phyloP scores from a whole-genome alignment of 1,284 basidiomycete species.

The Earliella scabrosa region DNA sequence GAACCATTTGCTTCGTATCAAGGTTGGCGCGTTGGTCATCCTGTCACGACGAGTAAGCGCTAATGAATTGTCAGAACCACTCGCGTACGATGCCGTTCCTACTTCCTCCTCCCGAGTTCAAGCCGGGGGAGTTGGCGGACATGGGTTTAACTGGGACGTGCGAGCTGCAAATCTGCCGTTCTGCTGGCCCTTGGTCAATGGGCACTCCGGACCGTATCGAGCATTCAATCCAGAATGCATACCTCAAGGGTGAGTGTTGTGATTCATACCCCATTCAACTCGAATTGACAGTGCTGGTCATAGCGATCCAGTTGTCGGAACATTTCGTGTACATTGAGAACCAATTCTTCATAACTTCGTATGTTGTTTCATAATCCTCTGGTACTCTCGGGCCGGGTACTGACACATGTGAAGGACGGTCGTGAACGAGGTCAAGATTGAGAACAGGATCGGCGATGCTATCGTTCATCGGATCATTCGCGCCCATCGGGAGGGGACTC shows the following conservation, averaged over 20 bases:
- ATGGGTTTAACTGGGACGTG: slow-evolving; percentile 94
- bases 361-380: too few relatives aligned
- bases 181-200: slow-evolving; percentile 95
- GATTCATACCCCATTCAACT: not conserved
- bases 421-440: slow-evolving; percentile 85
- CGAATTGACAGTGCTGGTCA: slow-evolving; percentile 3
- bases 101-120: slow-evolving; percentile 93
- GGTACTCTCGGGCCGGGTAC: too few relatives aligned
- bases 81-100: slow-evolving; percentile 92
- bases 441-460: slow-evolving; percentile 96
- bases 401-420: slow-evolving; percentile 60
- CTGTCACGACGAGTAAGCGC: not conserved
- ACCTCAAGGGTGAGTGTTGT: slow-evolving; percentile 73
- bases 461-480: slow-evolving; percentile 91
- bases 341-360: slow-evolving; percentile 98
- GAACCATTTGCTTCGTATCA: slow-evolving; percentile 91
- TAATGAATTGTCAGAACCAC: slow-evolving; percentile 84
- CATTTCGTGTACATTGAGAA: slow-evolving; percentile 97
- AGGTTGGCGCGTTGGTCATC: slow-evolving; percentile 52
- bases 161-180: slow-evolving; percentile 96
- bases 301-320: slow-evolving; percentile 94
- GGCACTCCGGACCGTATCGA: slow-evolving; percentile 89
- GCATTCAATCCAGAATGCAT: slow-evolving; percentile 95
- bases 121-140: slow-evolving; percentile 76
- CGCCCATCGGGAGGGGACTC: slow-evolving; percentile 81